Evolutionary conservation across 768 basidiomycete species (phyloP).

Genomic region (Lentinula sp.): DNA sequence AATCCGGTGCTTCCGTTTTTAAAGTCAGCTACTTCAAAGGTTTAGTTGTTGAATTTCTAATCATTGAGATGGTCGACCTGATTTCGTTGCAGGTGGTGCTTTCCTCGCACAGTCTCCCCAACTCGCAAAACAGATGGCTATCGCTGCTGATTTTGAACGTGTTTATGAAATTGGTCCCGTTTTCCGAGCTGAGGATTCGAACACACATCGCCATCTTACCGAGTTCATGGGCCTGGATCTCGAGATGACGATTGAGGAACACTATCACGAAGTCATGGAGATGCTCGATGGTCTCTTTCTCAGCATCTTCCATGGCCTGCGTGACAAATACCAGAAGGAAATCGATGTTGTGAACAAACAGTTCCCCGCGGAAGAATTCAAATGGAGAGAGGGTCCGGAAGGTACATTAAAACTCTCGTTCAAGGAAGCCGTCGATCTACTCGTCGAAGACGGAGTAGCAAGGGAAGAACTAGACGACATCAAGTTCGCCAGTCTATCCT

Average conservation of each 20-base stretch:
- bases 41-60: conserved; percentile 16
- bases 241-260: conserved; percentile 98
- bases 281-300: conserved; percentile 83
- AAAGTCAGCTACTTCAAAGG: conserved; percentile 98
- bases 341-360: conserved; percentile 78
- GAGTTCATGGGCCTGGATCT: conserved; percentile 99
- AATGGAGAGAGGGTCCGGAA: conserved; percentile 86
- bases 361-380: conserved; percentile 95
- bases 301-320: conserved; percentile 79
- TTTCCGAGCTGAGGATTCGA: conserved; percentile 96
- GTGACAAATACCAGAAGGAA: conserved; percentile 71
- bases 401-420: conserved; percentile 84
- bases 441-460: conserved; percentile 81
- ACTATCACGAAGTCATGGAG: conserved; percentile 97
- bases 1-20: conserved; percentile 95
- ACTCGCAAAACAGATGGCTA: conserved; percentile 98
- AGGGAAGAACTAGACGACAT: conserved; percentile 84
- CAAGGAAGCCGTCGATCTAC: conserved; percentile 80
- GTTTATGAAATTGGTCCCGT: conserved; percentile 97
- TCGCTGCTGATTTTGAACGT: conserved; percentile 95
- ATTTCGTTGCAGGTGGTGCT: conserved; percentile 57
- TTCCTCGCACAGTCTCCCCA: conserved; percentile 97
- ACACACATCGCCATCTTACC: conserved; percentile 96
- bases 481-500: conserved; percentile 42
- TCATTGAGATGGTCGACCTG: background rate